These are phyloP conservation scores for Paramecium biaurelia DNA, from an alignment of 73 alveolate species.

Conservation along the genomic window DNA sequence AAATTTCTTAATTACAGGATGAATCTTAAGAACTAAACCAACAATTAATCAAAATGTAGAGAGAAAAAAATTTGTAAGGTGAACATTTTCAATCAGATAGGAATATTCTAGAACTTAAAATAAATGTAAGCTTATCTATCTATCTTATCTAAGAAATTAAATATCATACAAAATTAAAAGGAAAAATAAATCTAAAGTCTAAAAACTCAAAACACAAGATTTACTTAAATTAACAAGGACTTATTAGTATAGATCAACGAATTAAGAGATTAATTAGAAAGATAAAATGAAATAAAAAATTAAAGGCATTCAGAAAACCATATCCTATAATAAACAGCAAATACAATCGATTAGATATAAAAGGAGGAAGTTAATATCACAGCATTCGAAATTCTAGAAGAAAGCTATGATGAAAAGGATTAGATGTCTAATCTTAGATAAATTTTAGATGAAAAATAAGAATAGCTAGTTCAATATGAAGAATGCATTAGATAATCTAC, in stretches of 20 bases:
- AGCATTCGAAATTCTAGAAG: constrained; percentile 3
- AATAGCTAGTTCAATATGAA: neutral
- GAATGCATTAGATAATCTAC: neutral
- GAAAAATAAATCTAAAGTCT: neutral
- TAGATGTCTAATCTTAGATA: neutral
- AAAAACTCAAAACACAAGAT: neutral
- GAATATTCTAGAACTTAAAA: neutral
- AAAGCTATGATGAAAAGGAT: neutral
- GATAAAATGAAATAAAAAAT: neutral
- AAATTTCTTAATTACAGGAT: neutral
- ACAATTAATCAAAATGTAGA: neutral
- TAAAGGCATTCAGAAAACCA: neutral
- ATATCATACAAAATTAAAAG: neutral
- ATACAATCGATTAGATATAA: neutral
- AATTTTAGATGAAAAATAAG: constrained; percentile 5
- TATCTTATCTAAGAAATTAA: neutral
- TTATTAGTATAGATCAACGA: neutral
- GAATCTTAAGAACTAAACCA: neutral
- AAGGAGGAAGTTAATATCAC: neutral
- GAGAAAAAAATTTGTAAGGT: neutral
- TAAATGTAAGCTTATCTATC: neutral
- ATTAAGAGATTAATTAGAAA: neutral
- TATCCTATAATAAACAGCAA: neutral
- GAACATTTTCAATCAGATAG: neutral
- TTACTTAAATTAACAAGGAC: neutral